These are phyloP conservation scores for Sherardia arvensis DNA, from an alignment of 257 asterid genomes.

Conservation along the genomic window DNA sequence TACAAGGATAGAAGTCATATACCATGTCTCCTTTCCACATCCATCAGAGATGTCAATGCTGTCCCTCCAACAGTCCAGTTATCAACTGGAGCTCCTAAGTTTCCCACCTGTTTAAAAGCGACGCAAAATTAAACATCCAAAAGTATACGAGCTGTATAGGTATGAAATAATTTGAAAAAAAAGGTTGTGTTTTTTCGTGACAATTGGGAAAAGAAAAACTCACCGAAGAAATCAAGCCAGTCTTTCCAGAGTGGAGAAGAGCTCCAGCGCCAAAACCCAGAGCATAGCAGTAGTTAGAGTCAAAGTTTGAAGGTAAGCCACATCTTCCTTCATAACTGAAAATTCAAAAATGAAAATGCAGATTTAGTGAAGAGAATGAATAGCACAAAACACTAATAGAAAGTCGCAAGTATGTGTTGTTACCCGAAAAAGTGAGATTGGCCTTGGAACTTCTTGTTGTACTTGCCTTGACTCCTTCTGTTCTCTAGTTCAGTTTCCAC, in stretches of 20 bases:
- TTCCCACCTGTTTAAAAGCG: slow-evolving; percentile 50
- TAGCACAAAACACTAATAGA: not conserved
- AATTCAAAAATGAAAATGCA: not conserved
- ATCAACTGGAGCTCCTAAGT: slow-evolving; percentile 83
- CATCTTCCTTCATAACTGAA: slow-evolving; percentile 91
- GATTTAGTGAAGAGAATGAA: not conserved
- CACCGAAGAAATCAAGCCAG: slow-evolving; percentile 75
- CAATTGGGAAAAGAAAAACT: slow-evolving; percentile 12
- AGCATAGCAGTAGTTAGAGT: slow-evolving; percentile 79
- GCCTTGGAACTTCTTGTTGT: slow-evolving; percentile 69
- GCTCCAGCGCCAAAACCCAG: slow-evolving; percentile 79
- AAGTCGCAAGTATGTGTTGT: not conserved
- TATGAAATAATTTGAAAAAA: not conserved
- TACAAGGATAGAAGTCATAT: slow-evolving; percentile 10
- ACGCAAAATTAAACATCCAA: not conserved
- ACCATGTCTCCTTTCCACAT: slow-evolving; percentile 99
- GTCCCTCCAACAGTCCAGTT: slow-evolving; percentile 99
- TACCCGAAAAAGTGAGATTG: slow-evolving; percentile 98
- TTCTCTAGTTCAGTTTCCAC: slow-evolving; percentile 83
- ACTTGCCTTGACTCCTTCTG: slow-evolving; percentile 51
- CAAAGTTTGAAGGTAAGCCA: slow-evolving; percentile 92
- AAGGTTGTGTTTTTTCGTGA: too few relatives aligned
- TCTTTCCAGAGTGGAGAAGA: slow-evolving; percentile 72
- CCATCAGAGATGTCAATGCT: slow-evolving; percentile 87
- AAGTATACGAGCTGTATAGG: not conserved